Percentiles rank a stretch among this genome's conserved stretches.
These are phyloP conservation scores for Talaromyces wortmannii DNA, from an alignment of 495 filamentous ascomycete species.

Conservation along the genomic window DNA sequence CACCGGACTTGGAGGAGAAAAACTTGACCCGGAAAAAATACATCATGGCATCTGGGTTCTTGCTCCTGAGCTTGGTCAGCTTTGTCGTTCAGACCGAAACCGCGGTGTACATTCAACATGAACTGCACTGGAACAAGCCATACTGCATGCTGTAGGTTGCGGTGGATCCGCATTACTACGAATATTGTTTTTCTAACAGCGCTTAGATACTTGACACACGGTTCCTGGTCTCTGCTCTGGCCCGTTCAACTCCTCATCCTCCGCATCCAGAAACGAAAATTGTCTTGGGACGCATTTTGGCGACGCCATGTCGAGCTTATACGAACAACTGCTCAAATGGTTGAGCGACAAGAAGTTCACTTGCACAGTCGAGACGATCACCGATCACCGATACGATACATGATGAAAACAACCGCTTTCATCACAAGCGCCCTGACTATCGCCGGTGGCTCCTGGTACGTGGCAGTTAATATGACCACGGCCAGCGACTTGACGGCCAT, in stretches of 20 bases:
- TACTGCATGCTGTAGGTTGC: constrained; percentile 89
- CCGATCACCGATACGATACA: constrained; percentile 60
- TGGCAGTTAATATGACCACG: constrained; percentile 88
- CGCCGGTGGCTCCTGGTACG: constrained; percentile 91
- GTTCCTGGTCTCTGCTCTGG: constrained; percentile 87
- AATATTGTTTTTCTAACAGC: constrained; percentile 2
- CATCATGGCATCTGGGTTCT: constrained; percentile 74
- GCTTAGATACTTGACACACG: constrained; percentile 78
- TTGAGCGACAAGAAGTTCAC: constrained; percentile 61
- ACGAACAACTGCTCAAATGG: constrained; percentile 79
- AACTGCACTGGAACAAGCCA: constrained; percentile 86
- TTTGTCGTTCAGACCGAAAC: constrained; percentile 93
- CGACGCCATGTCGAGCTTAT: constrained; percentile 67
- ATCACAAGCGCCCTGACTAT: constrained; percentile 84
- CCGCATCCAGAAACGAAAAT: constrained; percentile 59
- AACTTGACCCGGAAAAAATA: constrained; percentile 72
- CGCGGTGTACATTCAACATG: constrained; percentile 84
- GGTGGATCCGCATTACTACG: constrained; percentile 9
- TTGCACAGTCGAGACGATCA: constrained; percentile 37
- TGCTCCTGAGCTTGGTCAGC: constrained; percentile 69
- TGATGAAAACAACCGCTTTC: constrained; percentile 69
- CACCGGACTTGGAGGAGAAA: constrained; percentile 48
- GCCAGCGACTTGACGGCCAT: constrained; percentile 92
- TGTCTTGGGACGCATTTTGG: constrained; percentile 86
- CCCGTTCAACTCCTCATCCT: constrained; percentile 76